Evolutionary conservation across 441 rosid species (phyloP).

Genomic region (Flueggea neowawraea): DNA sequence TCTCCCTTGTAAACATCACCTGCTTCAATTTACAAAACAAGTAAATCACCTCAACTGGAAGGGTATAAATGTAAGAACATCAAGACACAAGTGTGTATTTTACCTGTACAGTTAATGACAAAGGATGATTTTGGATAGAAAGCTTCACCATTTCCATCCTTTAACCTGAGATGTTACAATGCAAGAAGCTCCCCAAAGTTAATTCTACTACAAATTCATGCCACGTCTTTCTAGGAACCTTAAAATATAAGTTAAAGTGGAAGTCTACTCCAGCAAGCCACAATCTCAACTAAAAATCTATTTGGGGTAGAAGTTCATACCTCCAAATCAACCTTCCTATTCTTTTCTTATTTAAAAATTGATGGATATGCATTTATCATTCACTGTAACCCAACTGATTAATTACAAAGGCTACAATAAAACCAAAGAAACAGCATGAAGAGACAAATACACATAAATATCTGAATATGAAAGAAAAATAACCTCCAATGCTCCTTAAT

Average conservation of each 20-base stretch:
- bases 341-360: too few relatives aligned
- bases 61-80: neutral
- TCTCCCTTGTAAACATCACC: constrained; percentile 47
- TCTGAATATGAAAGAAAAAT: neutral
- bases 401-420: too few relatives aligned
- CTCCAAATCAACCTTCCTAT: too few relatives aligned
- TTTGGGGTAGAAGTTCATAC: too few relatives aligned
- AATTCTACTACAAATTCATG: too few relatives aligned
- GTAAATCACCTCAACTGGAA: neutral
- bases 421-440: too few relatives aligned
- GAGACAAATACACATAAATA: neutral
- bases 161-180: constrained; percentile 30
- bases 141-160: constrained; percentile 44
- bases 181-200: neutral
- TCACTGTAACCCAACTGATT: too few relatives aligned
- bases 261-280: too few relatives aligned
- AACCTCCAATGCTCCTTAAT: constrained; percentile 36
- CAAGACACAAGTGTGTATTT: constrained; percentile 2
- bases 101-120: constrained; percentile 39
- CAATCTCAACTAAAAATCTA: too few relatives aligned
- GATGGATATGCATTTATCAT: too few relatives aligned
- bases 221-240: too few relatives aligned
- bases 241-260: too few relatives aligned
- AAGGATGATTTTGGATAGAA: constrained; percentile 45
- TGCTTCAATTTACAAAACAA: constrained; percentile 17